Evolutionary conservation across 2,329 filamentous ascomycete genomes (phyloP).

Genomic region (Trichoderma oligosporum): DNA sequence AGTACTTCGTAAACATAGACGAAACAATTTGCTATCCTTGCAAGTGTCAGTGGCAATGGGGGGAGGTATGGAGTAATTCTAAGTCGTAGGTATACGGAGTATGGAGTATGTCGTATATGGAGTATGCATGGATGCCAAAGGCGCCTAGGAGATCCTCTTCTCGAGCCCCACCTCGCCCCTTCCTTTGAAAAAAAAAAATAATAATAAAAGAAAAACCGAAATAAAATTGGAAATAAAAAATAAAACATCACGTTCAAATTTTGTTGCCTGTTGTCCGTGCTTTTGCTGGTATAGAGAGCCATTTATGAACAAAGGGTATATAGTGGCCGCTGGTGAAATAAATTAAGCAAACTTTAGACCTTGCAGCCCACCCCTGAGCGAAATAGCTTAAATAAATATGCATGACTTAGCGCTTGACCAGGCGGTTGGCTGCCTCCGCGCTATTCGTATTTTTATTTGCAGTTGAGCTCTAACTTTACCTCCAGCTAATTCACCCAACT

Average conservation of each 20-base stretch:
- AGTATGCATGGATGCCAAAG: too few species aligned
- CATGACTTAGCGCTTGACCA: conserved; percentile 5
- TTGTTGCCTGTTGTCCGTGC: too few species aligned
- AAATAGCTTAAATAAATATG: conserved; percentile 2
- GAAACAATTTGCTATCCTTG: neutral
- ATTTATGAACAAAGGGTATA: too few species aligned
- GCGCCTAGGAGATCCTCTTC: too few species aligned
- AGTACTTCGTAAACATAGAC: neutral
- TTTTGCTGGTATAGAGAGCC: too few species aligned
- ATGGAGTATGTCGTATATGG: too few species aligned
- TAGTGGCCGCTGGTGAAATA: neutral
- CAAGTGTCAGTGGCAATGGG: conserved; percentile 5
- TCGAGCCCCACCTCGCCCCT: too few species aligned
- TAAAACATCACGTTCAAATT: too few species aligned
- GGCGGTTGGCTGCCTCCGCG: conserved; percentile 8
- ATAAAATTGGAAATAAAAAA: too few species aligned
- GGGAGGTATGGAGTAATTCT: neutral
- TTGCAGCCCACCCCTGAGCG: neutral
- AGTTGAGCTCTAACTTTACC: conserved; percentile 16
- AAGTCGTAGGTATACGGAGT: too few species aligned
- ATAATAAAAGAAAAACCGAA: too few species aligned
- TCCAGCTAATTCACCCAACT: neutral
- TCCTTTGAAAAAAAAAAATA: too few species aligned
- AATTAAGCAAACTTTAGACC: neutral
- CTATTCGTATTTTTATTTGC: conserved; percentile 10